Evolutionary conservation across 2,329 filamentous ascomycete genomes (phyloP).

Genomic region (Aspergillus sergii): DNA sequence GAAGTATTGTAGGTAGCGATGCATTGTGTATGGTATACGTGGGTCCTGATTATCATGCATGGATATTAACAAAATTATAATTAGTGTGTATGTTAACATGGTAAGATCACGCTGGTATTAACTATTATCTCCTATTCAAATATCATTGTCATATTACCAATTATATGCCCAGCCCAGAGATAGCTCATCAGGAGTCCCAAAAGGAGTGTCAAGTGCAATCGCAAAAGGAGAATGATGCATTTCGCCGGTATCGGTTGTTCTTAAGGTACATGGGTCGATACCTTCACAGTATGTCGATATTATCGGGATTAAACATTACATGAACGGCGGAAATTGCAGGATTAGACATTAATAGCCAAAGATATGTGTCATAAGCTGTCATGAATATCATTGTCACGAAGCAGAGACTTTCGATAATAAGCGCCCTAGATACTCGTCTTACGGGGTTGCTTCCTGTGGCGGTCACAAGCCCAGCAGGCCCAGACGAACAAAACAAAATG

Average conservation of each 20-base stretch:
- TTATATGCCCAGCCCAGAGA: no score
- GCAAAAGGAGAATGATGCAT: background rate
- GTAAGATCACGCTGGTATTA: background rate
- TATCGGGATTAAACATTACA: background rate
- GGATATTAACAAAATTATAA: background rate
- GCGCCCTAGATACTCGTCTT: background rate
- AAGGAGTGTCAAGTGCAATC: background rate
- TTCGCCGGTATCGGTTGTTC: background rate
- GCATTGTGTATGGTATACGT: background rate
- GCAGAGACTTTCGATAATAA: background rate
- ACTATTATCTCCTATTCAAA: background rate
- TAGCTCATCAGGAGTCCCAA: background rate
- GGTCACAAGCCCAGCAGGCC: constrained; percentile 6
- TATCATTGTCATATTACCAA: background rate
- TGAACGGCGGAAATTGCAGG: background rate
- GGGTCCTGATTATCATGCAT: background rate
- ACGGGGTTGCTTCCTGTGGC: background rate
- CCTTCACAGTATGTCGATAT: background rate
- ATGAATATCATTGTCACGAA: background rate
- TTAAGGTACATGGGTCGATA: no score
- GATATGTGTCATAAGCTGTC: background rate
- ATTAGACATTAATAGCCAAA: background rate
- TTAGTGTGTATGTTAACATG: background rate
- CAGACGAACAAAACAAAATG: constrained; percentile 6
- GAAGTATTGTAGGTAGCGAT: background rate